Evolutionary conservation across 805 yeast genomes (phyloP).

Genomic region (Naumovozyma baii): DNA sequence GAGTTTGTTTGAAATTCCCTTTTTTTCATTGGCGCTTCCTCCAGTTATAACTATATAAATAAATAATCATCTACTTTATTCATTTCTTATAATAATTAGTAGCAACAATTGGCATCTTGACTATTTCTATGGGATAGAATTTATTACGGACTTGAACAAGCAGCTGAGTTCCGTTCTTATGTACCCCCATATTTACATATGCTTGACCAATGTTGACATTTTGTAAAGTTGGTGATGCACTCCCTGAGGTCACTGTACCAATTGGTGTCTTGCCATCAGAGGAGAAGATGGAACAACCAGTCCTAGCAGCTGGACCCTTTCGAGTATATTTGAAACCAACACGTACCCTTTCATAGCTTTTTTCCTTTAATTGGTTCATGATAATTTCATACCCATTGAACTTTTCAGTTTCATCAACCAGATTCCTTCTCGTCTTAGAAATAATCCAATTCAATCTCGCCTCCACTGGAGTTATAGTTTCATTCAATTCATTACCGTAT

Average conservation of each 20-base stretch:
- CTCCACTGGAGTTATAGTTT: conserved; percentile 74
- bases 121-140: conserved; percentile 60
- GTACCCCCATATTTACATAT: conserved; percentile 59
- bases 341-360: conserved; percentile 48
- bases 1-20: background rate
- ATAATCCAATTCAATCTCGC: conserved; percentile 86
- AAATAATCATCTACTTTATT: background rate
- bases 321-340: conserved; percentile 57
- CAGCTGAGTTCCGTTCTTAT: conserved; percentile 66
- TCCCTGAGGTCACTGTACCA: conserved; percentile 47
- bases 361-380: conserved; percentile 59
- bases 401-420: conserved; percentile 20
- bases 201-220: conserved; percentile 85
- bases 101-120: conserved; percentile 77
- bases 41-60: background rate
- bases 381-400: conserved; percentile 76
- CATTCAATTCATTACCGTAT: conserved; percentile 86
- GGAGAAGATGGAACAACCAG: conserved; percentile 54
- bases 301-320: conserved; percentile 89
- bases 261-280: conserved; percentile 44
- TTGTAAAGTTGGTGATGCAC: conserved; percentile 58
- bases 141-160: conserved; percentile 78
- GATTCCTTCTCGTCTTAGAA: conserved; percentile 63
- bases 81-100: conserved; percentile 46
- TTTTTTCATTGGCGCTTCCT: background rate